phyloP scores from a whole-genome alignment of 345 rosid genomes.

The Eucalyptus polyanthemos region DNA sequence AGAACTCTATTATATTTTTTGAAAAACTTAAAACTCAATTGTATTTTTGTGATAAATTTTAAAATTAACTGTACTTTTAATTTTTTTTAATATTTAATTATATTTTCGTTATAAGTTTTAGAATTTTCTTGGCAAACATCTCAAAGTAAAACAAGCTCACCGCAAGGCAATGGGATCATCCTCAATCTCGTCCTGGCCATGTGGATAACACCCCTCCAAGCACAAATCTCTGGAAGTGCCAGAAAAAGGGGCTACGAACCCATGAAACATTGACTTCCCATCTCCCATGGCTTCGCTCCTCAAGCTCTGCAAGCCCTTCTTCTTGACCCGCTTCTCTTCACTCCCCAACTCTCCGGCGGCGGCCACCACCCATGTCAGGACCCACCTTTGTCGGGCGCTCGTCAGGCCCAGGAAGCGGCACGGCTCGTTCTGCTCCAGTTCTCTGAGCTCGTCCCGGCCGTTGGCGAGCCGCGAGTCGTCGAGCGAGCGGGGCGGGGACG shows the following conservation, averaged over 20 bases:
- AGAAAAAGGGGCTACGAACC: not conserved
- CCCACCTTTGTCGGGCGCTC: not conserved
- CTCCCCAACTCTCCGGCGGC: slow-evolving; percentile 2
- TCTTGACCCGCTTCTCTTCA: slow-evolving; percentile 20
- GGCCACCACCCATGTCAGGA: not conserved
- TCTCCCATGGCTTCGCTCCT: slow-evolving; percentile 44
- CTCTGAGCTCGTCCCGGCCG: slow-evolving; percentile 19
- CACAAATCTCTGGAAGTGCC: not conserved
- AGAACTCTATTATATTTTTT: no score
- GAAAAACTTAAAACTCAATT: no score
- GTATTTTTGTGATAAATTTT: no score
- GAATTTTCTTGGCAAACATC: no score
- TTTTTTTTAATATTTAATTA: no score
- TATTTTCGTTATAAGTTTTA: no score
- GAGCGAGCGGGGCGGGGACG: not conserved
- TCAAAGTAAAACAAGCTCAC: no score
- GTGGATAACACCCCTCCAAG: no score
- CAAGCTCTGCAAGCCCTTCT: slow-evolving; percentile 22
- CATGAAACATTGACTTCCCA: not conserved
- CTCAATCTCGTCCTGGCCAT: no score
- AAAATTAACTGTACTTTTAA: no score
- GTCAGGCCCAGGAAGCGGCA: slow-evolving; percentile 5
- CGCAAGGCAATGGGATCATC: no score
- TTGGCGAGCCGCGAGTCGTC: not conserved
- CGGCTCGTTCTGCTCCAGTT: slow-evolving; percentile 16